Percentiles rank a stretch among this genome's conserved stretches.
Conservation (phyloP, 2,329 filamentous ascomycete genomes). For the Aspergillus sp. region DNA sequence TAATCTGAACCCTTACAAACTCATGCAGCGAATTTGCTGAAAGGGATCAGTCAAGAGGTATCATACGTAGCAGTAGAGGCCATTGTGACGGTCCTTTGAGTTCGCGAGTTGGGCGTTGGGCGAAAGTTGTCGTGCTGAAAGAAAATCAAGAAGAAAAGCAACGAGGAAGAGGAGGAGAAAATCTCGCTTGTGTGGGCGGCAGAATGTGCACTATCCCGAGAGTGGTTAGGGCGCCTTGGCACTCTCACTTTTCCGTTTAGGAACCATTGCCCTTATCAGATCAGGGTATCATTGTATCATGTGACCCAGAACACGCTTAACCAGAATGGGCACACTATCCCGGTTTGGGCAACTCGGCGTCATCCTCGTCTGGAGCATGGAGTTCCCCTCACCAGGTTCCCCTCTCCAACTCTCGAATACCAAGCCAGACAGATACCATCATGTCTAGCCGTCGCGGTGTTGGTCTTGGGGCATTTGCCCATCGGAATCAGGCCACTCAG, state of each 20-base stretch:
- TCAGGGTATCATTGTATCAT: slow-evolving; percentile 20
- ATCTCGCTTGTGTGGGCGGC: slow-evolving; percentile 30
- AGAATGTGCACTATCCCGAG: no score
- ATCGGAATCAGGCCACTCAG: slow-evolving; percentile 75
- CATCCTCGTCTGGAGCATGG: no score
- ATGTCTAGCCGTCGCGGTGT: slow-evolving; percentile 60
- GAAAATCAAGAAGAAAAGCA: slow-evolving; percentile 20
- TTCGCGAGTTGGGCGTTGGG: slow-evolving; percentile 35
- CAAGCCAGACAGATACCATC: neutral
- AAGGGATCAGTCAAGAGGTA: slow-evolving; percentile 32
- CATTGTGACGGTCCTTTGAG: slow-evolving; percentile 51
- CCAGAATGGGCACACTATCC: neutral
- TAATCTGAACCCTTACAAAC: slow-evolving; percentile 56
- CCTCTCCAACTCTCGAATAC: neutral
- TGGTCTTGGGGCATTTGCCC: slow-evolving; percentile 84
- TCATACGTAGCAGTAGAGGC: slow-evolving; percentile 59
- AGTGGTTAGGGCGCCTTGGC: no score
- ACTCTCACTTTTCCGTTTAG: no score
- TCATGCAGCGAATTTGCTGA: slow-evolving; percentile 26
- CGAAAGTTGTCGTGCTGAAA: slow-evolving; percentile 30
- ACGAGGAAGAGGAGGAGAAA: slow-evolving; percentile 18
- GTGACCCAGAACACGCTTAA: slow-evolving; percentile 2
- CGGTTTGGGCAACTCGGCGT: neutral
- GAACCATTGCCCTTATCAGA: slow-evolving; percentile 14
- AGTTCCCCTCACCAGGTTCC: neutral